Conservation (phyloP, 345 rosid species). For the Rhizophora mangle region DNA sequence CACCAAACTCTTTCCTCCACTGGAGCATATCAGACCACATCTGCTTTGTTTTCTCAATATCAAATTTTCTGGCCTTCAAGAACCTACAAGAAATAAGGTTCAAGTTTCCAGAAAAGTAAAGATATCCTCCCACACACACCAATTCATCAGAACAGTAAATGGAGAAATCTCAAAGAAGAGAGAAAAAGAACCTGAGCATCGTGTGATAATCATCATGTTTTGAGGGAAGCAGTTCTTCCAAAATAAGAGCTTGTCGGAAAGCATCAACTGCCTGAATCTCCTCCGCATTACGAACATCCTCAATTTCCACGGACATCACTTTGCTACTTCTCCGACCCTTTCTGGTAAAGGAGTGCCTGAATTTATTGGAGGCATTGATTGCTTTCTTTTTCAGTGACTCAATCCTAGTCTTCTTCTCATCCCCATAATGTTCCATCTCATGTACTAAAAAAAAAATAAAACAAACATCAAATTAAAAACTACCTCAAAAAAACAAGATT, state of each 20-base stretch:
- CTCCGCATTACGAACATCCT: slow-evolving; percentile 72
- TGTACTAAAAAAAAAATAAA: neutral
- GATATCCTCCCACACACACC: neutral
- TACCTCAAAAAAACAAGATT: neutral
- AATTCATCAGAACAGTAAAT: neutral
- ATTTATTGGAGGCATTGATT: slow-evolving; percentile 64
- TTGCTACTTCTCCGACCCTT: slow-evolving; percentile 71
- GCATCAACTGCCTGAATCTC: slow-evolving; percentile 76
- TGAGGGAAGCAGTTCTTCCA: slow-evolving; percentile 74
- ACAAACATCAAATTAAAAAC: neutral
- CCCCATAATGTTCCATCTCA: slow-evolving; percentile 41
- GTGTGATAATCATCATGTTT: slow-evolving; percentile 86
- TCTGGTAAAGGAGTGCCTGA: slow-evolving; percentile 64
- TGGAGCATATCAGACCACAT: slow-evolving; percentile 93
- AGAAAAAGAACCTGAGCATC: slow-evolving; percentile 65
- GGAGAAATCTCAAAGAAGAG: neutral
- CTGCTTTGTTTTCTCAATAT: slow-evolving; percentile 77
- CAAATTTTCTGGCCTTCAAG: slow-evolving; percentile 91
- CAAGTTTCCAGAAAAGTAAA: slow-evolving; percentile 12
- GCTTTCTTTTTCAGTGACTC: slow-evolving; percentile 69
- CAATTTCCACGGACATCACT: slow-evolving; percentile 59
- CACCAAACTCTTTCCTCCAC: slow-evolving; percentile 88
- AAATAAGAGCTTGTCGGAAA: slow-evolving; percentile 66
- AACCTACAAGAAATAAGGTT: slow-evolving; percentile 40
- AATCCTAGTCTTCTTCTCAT: slow-evolving; percentile 51